Evolutionary conservation across 192 early-diverging fungal species (phyloP).

Genomic region (Radiomyces spectabilis): DNA sequence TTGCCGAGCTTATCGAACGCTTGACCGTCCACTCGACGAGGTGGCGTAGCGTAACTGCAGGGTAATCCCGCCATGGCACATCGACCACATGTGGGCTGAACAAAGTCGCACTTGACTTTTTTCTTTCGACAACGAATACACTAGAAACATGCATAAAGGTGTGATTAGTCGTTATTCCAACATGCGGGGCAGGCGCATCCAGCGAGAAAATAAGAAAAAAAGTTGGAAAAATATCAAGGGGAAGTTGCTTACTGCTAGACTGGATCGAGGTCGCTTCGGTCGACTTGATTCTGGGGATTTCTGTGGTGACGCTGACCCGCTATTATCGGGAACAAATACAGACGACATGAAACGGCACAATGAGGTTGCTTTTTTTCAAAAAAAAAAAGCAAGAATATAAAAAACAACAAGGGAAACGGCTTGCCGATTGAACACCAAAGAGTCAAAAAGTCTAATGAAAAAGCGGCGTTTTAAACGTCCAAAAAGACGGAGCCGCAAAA

Average conservation of each 20-base stretch:
- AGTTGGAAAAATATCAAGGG: background rate
- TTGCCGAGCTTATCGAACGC: slow-evolving; percentile 33
- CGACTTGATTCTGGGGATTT: slow-evolving; percentile 17
- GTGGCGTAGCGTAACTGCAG: slow-evolving; percentile 34
- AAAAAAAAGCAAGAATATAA: no score
- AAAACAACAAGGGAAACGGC: no score
- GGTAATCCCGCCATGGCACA: slow-evolving; percentile 29
- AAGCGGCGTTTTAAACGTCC: no score
- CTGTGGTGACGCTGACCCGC: background rate
- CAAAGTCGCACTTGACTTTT: slow-evolving; percentile 38
- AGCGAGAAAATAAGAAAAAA: slow-evolving; percentile 1
- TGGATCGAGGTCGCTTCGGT: slow-evolving; percentile 29
- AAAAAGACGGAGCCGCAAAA: no score
- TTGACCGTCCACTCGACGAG: slow-evolving; percentile 31
- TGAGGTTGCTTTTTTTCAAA: no score
- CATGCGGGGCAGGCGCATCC: background rate
- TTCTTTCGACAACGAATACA: slow-evolving; percentile 37
- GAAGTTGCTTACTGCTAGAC: slow-evolving; percentile 22
- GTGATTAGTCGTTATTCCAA: background rate
- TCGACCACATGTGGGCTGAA: slow-evolving; percentile 34
- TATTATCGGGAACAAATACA: background rate
- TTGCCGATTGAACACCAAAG: no score
- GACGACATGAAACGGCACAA: background rate
- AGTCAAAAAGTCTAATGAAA: no score
- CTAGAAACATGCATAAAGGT: slow-evolving; percentile 12